Evolutionary conservation across 495 filamentous ascomycete species (phyloP).

Genomic region (Aspergillus sclerotiicarbonarius): DNA sequence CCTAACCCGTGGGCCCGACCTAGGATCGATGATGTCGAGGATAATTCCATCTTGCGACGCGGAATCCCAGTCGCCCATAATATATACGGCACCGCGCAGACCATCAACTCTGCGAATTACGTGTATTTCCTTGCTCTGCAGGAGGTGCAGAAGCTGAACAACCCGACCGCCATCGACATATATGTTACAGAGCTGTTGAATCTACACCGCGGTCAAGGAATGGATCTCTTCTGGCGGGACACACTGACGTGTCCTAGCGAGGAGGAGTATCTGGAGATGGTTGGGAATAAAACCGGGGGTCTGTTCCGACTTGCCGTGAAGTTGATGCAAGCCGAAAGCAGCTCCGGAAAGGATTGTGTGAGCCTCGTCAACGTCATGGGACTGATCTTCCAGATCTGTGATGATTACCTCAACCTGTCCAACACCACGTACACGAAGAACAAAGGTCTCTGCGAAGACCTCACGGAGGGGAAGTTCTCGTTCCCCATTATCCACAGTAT

Average conservation of each 20-base stretch:
- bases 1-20: neutral
- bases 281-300: conserved; percentile 95
- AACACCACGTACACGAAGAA: conserved; percentile 71
- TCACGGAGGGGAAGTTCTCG: conserved; percentile 97
- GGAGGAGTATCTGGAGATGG: conserved; percentile 98
- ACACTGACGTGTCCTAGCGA: conserved; percentile 89
- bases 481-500: conserved; percentile 97
- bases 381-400: conserved; percentile 92
- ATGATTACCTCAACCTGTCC: conserved; percentile 91
- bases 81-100: conserved; percentile 94
- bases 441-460: conserved; percentile 94
- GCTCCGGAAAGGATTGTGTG: conserved; percentile 63
- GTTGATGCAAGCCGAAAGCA: conserved; percentile 90
- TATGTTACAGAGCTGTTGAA: conserved; percentile 90
- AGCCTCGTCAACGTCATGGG: conserved; percentile 87
- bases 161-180: conserved; percentile 67
- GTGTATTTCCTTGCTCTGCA: conserved; percentile 89
- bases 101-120: conserved; percentile 97
- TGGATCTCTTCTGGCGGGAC: conserved; percentile 98
- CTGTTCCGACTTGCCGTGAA: conserved; percentile 92
- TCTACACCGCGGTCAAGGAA: conserved; percentile 92
- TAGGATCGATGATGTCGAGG: conserved; percentile 87
- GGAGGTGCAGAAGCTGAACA: conserved; percentile 73
- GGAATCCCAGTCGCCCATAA: conserved; percentile 89
- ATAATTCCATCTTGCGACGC: conserved; percentile 77